Conservation (phyloP, 1,284 basidiomycete genomes). For the Mrakiaceae sp. region DNA sequence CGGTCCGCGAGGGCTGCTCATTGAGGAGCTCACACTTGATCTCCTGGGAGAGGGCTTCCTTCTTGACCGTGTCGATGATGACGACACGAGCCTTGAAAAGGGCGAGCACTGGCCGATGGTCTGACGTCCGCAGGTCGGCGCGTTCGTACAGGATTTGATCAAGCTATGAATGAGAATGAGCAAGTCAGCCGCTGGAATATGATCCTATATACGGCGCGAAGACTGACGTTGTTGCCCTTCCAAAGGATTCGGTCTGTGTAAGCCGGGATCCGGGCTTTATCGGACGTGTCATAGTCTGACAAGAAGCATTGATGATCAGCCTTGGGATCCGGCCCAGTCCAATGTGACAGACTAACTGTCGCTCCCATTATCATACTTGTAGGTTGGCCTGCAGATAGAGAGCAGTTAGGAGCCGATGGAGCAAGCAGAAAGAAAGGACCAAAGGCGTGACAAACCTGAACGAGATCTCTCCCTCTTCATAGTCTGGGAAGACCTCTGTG, state of each 20-base stretch:
- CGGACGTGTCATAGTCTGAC: slow-evolving; percentile 74
- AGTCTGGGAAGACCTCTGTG: slow-evolving; percentile 64
- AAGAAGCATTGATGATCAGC: neutral
- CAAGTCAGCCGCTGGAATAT: slow-evolving; percentile 2
- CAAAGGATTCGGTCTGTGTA: slow-evolving; percentile 76
- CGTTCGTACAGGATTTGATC: slow-evolving; percentile 37
- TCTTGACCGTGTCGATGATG: slow-evolving; percentile 64
- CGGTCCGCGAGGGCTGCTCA: neutral
- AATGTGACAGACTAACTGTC: slow-evolving; percentile 33
- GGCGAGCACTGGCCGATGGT: slow-evolving; percentile 90
- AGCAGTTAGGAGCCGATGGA: neutral
- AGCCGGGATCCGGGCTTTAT: slow-evolving; percentile 91
- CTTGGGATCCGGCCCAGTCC: neutral
- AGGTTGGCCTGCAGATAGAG: slow-evolving; percentile 28
- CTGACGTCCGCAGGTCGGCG: slow-evolving; percentile 75
- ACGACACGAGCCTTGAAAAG: slow-evolving; percentile 66
- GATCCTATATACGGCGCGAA: neutral
- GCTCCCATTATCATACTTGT: slow-evolving; percentile 44
- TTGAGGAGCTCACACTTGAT: slow-evolving; percentile 18
- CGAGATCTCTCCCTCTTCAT: slow-evolving; percentile 73
- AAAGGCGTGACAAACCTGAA: slow-evolving; percentile 43
- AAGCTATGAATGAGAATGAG: slow-evolving; percentile 1
- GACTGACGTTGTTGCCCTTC: slow-evolving; percentile 55
- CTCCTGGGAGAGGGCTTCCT: slow-evolving; percentile 55
- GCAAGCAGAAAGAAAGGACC: slow-evolving; percentile 1